Conservation (phyloP, 768 basidiomycete genomes). For the Mycena epipterygia region DNA sequence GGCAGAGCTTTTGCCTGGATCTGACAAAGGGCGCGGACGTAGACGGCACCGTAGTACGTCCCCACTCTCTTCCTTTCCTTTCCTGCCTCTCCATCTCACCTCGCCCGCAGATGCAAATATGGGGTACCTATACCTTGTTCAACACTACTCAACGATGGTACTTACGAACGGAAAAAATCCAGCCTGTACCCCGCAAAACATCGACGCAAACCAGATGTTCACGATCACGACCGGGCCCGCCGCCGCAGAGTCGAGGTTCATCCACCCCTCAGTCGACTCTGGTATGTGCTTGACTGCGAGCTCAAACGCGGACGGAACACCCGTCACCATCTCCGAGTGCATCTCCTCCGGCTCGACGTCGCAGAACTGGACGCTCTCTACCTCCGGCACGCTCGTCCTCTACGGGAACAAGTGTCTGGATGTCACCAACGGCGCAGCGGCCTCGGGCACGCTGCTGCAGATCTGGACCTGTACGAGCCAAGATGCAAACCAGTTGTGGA, state of each 20-base stretch:
- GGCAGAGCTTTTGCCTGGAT: conserved; percentile 19
- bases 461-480: conserved; percentile 21
- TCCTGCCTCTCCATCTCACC: conserved; percentile 15
- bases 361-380: conserved; percentile 24
- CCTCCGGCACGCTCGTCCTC: conserved; percentile 20
- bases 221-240: conserved; percentile 22
- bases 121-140: conserved; percentile 16
- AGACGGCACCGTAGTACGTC: conserved; percentile 25
- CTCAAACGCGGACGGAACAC: conserved; percentile 21
- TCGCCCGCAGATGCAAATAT: conserved; percentile 27
- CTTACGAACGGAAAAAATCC: conserved; percentile 1
- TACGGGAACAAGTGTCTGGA: conserved; percentile 26
- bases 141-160: too few relatives aligned
- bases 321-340: conserved; percentile 26
- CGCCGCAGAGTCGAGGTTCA: conserved; percentile 17
- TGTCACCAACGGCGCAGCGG: conserved; percentile 16
- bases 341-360: conserved; percentile 22
- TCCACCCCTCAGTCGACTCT: conserved; percentile 25
- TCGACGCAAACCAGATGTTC: conserved; percentile 26
- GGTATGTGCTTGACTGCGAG: conserved; percentile 20
- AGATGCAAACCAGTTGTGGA: conserved; percentile 22
- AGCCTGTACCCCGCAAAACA: conserved; percentile 23
- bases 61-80: conserved; percentile 12
- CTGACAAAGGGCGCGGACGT: conserved; percentile 24
- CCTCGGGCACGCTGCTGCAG: conserved; percentile 22